These are phyloP conservation scores for Olyra latifolia DNA, from an alignment of 176 grass and related monocot species.

Conservation along the genomic window DNA sequence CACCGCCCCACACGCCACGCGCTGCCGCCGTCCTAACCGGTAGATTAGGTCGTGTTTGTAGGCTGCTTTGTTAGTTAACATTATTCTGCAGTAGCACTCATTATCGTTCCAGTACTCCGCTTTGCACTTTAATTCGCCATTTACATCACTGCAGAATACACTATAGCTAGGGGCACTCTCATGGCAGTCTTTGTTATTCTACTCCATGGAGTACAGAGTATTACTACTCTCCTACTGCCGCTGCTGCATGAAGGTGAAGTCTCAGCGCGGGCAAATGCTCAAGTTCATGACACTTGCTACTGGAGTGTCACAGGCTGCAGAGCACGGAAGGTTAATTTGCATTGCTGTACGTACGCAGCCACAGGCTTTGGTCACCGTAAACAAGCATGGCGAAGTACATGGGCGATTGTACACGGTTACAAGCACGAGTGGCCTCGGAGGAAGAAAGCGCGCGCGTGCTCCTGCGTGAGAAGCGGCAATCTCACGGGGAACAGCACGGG, in stretches of 20 bases:
- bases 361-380: constrained; percentile 1
- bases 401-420: not conserved
- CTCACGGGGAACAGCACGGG: not conserved
- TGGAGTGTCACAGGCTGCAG: not conserved
- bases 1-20: not conserved
- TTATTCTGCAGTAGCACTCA: not conserved
- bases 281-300: not conserved
- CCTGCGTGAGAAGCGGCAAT: not conserved
- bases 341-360: not conserved
- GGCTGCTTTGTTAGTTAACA: constrained; percentile 2
- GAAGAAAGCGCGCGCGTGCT: not conserved
- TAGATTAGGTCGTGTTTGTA: not conserved
- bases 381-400: not conserved
- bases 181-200: no score
- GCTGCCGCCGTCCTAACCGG: constrained; percentile 29
- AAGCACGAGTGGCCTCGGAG: constrained; percentile 37
- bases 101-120: not conserved
- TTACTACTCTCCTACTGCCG: not conserved
- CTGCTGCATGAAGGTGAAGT: not conserved
- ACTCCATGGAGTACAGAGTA: not conserved
- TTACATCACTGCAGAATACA: not conserved
- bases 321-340: constrained; percentile 12
- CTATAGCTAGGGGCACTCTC: not conserved
- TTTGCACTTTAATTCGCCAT: not conserved
- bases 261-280: constrained; percentile 4